Evolutionary conservation across 139 green algal genomes (phyloP).

Genomic region (Asterochloris sp.): DNA sequence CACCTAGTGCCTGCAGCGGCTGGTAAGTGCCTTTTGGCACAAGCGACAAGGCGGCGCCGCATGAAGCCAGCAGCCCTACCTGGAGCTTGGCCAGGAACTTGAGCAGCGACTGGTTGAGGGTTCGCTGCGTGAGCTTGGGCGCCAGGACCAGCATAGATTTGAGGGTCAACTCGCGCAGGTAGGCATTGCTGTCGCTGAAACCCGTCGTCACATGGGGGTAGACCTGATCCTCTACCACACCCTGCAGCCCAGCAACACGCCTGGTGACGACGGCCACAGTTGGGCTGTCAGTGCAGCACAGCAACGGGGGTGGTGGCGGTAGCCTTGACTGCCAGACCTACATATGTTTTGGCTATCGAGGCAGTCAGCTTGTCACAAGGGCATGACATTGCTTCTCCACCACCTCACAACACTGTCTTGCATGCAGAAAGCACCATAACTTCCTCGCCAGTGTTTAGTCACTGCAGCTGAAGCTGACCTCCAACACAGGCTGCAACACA

Average conservation of each 20-base stretch:
- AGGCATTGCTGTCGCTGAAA: constrained; percentile 87
- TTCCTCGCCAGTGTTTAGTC: no score
- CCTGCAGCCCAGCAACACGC: constrained; percentile 10
- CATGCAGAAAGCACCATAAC: no score
- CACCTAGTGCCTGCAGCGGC: no score
- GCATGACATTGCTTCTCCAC: no score
- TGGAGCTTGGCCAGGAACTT: constrained; percentile 96
- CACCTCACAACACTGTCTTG: no score
- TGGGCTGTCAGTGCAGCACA: background rate
- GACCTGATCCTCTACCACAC: constrained; percentile 83
- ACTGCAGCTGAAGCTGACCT: no score
- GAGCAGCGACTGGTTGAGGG: constrained; percentile 80
- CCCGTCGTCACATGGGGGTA: constrained; percentile 68
- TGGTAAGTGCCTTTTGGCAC: no score
- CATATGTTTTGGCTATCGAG: background rate
- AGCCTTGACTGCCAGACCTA: background rate
- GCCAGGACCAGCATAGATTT: constrained; percentile 87
- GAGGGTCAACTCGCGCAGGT: constrained; percentile 95
- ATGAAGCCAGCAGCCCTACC: constrained; percentile 20
- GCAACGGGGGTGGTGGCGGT: no score
- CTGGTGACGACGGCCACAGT: background rate
- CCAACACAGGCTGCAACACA: no score
- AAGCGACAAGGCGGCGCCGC: no score
- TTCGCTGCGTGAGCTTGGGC: constrained; percentile 86
- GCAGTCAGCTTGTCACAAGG: no score